phyloP scores from a whole-genome alignment of 2,329 filamentous ascomycete genomes.

The Alternaria triticina region DNA sequence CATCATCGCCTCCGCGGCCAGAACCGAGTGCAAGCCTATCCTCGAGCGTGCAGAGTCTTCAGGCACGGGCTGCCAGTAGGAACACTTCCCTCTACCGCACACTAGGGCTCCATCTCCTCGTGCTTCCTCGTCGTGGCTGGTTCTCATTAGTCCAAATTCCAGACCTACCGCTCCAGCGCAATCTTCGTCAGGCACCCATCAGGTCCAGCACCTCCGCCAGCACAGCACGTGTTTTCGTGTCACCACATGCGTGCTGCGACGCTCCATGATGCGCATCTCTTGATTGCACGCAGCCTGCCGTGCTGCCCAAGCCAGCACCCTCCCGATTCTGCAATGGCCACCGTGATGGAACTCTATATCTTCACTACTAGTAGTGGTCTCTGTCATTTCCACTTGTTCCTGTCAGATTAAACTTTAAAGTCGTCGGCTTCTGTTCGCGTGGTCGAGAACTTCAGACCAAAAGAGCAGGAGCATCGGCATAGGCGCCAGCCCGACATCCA shows the following conservation, averaged over 20 bases:
- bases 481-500: not conserved
- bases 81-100: constrained; percentile 25
- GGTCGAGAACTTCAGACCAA: not conserved
- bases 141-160: constrained; percentile 34
- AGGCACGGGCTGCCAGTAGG: constrained; percentile 28
- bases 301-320: constrained; percentile 22
- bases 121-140: constrained; percentile 35
- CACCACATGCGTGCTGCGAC: constrained; percentile 4
- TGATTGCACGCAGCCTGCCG: constrained; percentile 21
- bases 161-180: constrained; percentile 16
- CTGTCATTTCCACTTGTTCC: not conserved
- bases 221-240: constrained; percentile 33
- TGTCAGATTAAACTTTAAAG: not conserved
- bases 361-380: not conserved
- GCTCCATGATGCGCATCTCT: constrained; percentile 23
- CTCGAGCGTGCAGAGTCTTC: constrained; percentile 25
- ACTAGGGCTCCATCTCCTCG: constrained; percentile 16
- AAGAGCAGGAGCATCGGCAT: constrained; percentile 1
- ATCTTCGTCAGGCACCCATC: constrained; percentile 27
- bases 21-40: constrained; percentile 21
- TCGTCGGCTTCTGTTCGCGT: not conserved
- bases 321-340: not conserved
- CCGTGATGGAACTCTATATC: not conserved
- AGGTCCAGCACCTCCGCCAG: not conserved
- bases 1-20: constrained; percentile 22